Base-by-base conservation (phyloP, 2,329 filamentous ascomycete species). In the Colletotrichum endophyticum region DNA sequence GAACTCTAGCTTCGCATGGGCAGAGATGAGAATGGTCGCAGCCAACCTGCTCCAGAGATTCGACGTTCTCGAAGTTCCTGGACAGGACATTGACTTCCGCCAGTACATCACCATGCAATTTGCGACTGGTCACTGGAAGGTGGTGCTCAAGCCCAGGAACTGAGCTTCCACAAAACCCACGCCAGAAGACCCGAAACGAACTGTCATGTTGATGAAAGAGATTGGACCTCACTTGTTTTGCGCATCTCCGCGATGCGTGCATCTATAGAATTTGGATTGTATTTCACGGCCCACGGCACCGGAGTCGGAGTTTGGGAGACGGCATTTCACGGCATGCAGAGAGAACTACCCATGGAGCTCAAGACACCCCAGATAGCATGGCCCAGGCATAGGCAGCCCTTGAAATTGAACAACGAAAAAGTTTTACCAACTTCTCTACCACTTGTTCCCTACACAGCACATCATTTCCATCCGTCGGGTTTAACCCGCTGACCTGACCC, bases 111-210 rank as follows among this genome's bases (percentile, higher is more conserved):
- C 79, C 7, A 81, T 81, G 79, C 80, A 80, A 28, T 80, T 80
- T 63, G 66, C 73, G 5, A 80, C 78, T 1, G 78, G 78, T 8
- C 68, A 83, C 81, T 85, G 82, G 80, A 77, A 79, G 75, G 80
- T 83, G 77, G 80, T 84, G 78, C 81, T 81, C 81, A 84, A 84
- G 80, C 83, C 82, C 19, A 69, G 73, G 30, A 61, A 49, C 64
- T 76, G n/a, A 66, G 25, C 56, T 5, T 59, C 8, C 3, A 16
- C 25, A 8, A 28, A 4, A 6, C 25, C 4, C 2, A n/a, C n/a
- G 12, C 22, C 16, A 34, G 0, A 34, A n/a, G 2, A 30, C 28
- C 13, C 19, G n/a, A 16, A 34, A 25, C 4, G 30, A 25, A 30
- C 8, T 22, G 0, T 62, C 59, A 62, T 30, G 30, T 4, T 62